These are phyloP conservation scores for Blumeriella jaapii DNA, from an alignment of 2,329 filamentous ascomycete species.

Conservation along the genomic window DNA sequence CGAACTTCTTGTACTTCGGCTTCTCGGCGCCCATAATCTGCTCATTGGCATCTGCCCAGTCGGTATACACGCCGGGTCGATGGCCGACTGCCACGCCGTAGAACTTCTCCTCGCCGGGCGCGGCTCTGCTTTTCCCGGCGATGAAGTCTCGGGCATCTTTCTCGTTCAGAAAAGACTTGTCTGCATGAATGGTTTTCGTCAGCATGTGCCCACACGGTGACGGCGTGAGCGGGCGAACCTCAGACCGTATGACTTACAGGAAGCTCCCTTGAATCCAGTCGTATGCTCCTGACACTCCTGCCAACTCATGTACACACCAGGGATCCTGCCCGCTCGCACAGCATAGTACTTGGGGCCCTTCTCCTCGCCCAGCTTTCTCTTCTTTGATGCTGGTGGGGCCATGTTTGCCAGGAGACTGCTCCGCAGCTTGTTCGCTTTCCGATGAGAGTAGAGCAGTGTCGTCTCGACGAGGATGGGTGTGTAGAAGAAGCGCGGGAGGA, in stretches of 20 bases:
- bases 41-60: conserved; percentile 58
- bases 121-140: conserved; percentile 41
- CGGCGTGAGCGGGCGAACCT: no score
- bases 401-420: conserved; percentile 3
- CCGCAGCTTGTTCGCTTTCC: conserved; percentile 1
- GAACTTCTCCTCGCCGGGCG: conserved; percentile 34
- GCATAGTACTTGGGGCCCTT: conserved; percentile 46
- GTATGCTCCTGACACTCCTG: conserved; percentile 50
- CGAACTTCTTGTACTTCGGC: conserved; percentile 59
- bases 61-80: conserved; percentile 45
- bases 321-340: conserved; percentile 42
- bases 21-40: conserved; percentile 66
- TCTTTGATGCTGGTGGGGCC: conserved; percentile 15
- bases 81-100: conserved; percentile 52
- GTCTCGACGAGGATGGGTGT: neutral
- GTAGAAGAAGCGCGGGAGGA: conserved; percentile 1
- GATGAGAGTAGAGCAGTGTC: conserved; percentile 1
- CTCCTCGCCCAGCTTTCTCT: conserved; percentile 19
- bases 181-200: conserved; percentile 32
- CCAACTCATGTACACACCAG: conserved; percentile 52
- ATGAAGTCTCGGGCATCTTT: conserved; percentile 73
- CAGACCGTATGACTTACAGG: conserved; percentile 37
- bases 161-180: conserved; percentile 65
- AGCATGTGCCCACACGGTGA: no score
- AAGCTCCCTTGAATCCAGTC: conserved; percentile 49